Evolutionary conservation across 257 asterid genomes (phyloP), one percentile per base, ranked within the genome.

Genomic region (Jasminum sambac): DNA sequence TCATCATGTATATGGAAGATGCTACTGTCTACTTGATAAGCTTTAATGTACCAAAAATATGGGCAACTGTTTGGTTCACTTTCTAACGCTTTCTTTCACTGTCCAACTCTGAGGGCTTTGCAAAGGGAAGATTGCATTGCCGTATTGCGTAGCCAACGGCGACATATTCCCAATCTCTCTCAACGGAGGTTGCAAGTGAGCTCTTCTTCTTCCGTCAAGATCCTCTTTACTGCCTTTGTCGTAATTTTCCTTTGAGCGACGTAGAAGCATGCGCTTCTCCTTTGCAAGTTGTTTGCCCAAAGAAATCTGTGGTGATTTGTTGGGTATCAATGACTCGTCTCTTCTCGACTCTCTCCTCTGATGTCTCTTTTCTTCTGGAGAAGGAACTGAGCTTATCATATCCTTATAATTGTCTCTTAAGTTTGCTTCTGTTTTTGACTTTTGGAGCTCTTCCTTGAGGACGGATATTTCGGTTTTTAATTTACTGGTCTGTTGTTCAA

Each of bases 201-300:
- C 52, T 62, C 59, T 80, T 76, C 72, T 65, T 42, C 79, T 63
- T 68, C 79, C 75, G 37, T 67, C 81, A 66, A 67, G 41, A 46
- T 76, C 87, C 38, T 43, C 70, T n/a, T 40, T 70, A 64, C 70
- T 44, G 25, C 67, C 50, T 64, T 67, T 66, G 30, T 74, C 79
- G 8, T 50, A 64, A 36, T 77, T 79, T 55, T 84, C 88, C 77
- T 74, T 83, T 2, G 72, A 36, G 23, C 71, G 85, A 11, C 73
- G 78, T 40, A 71, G 55, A 30, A 80, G 77, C 74, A 79, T 76
- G 44, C 82, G 75, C 73, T 87, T 89, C 86, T 88, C 98, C 80
- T 82, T 89, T 8, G 91, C 94, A 0, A 93, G 84, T 58, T 86
- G 97, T 66, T 82, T 93, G 37, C 88, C 92, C 4, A 88, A 59